These are phyloP conservation scores for Ustilago bromivora DNA, from an alignment of 1,284 basidiomycete species.

Conservation along the genomic window DNA sequence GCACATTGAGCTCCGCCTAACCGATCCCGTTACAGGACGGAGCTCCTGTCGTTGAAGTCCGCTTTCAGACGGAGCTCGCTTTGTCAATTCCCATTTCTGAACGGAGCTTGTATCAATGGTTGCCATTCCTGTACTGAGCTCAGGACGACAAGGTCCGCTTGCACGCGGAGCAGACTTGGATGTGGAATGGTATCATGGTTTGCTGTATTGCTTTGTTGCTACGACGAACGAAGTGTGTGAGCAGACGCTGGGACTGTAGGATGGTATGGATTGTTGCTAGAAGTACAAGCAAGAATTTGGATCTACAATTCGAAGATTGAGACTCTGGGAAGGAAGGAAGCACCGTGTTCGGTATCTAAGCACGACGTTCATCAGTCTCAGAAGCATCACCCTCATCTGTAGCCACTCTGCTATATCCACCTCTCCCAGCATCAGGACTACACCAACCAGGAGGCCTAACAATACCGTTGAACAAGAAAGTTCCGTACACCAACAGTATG, in stretches of 20 bases:
- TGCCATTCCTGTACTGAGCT: neutral
- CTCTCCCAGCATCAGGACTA: conserved; percentile 5
- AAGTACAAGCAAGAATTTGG: conserved; percentile 9
- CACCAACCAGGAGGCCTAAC: conserved; percentile 55
- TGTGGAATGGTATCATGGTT: conserved; percentile 1
- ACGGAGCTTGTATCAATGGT: neutral
- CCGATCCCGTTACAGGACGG: neutral
- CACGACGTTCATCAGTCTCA: conserved; percentile 5
- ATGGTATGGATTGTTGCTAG: conserved; percentile 3
- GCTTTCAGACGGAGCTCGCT: neutral
- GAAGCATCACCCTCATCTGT: conserved; percentile 13
- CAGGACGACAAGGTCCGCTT: neutral
- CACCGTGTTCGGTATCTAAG: neutral
- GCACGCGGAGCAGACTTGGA: neutral
- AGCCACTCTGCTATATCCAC: conserved; percentile 20
- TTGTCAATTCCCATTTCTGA: neutral
- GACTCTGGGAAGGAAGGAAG: neutral
- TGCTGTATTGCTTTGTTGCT: neutral
- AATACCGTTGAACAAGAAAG: conserved; percentile 68
- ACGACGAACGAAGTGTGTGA: neutral
- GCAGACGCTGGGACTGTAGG: neutral
- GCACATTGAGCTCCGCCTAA: too few species aligned
- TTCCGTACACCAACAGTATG: conserved; percentile 83
- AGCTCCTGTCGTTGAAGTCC: neutral
- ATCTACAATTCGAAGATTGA: neutral